phyloP scores from a whole-genome alignment of 139 green algal species.

The Chlamydomonas eustigma region DNA sequence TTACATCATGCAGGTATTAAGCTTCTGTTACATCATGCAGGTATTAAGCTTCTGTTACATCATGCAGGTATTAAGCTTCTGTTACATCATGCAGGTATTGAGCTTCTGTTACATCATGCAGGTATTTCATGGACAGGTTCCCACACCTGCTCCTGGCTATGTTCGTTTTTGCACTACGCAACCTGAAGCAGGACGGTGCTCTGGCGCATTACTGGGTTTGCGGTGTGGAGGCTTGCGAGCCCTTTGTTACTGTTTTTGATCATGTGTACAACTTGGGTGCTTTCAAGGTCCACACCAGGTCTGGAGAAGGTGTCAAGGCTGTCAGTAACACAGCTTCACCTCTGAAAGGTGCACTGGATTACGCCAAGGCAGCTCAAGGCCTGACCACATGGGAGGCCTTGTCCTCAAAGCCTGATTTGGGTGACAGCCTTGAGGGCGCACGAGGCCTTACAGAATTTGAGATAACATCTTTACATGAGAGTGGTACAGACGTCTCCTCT shows the following conservation, averaged over 20 bases:
- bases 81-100: too few species aligned
- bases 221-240: neutral
- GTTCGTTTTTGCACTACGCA: constrained; percentile 69
- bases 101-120: constrained; percentile 15
- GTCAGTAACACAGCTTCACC: neutral
- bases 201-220: constrained; percentile 8
- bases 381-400: neutral
- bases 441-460: neutral
- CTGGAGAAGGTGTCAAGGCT: neutral
- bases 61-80: too few species aligned
- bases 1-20: too few species aligned
- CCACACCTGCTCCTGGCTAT: constrained; percentile 78
- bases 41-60: too few species aligned
- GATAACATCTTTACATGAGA: neutral
- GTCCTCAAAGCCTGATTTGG: neutral
- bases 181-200: constrained; percentile 27
- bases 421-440: neutral
- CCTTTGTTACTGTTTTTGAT: neutral
- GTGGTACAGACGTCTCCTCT: neutral
- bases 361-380: neutral
- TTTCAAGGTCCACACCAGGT: too few species aligned
- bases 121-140: constrained; percentile 81
- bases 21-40: constrained; percentile 17
- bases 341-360: neutral
- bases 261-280: neutral